Conservation (phyloP, 1,139 yeast species). For the Wickerhamomyces sp. region DNA sequence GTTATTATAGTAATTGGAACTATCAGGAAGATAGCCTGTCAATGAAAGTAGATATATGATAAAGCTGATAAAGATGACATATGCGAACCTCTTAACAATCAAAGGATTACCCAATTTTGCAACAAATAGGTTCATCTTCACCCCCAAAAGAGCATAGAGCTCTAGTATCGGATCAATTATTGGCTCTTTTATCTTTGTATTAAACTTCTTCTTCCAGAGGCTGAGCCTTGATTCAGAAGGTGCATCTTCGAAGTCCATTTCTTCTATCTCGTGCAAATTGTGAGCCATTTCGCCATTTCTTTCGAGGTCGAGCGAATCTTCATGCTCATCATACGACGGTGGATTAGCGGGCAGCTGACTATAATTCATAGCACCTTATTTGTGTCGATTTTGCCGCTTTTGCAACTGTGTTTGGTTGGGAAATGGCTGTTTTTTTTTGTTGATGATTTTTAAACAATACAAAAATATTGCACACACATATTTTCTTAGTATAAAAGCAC, state of each 20-base stretch:
- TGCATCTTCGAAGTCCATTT: slow-evolving; percentile 39
- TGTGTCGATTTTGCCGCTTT: neutral
- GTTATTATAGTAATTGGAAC: slow-evolving; percentile 35
- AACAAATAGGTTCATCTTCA: slow-evolving; percentile 52
- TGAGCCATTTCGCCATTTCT: neutral
- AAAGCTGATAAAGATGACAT: slow-evolving; percentile 58
- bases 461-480: neutral
- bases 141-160: slow-evolving; percentile 41
- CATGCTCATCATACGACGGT: slow-evolving; percentile 1
- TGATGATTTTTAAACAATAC: neutral
- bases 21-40: slow-evolving; percentile 43
- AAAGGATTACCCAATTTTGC: slow-evolving; percentile 79
- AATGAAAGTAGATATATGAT: slow-evolving; percentile 55
- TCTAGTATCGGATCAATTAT: slow-evolving; percentile 69
- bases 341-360: slow-evolving; percentile 2
- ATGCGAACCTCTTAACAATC: slow-evolving; percentile 71
- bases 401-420: neutral
- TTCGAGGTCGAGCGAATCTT: slow-evolving; percentile 6
- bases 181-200: slow-evolving; percentile 45
- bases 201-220: slow-evolving; percentile 32
- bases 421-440: neutral
- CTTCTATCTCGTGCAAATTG: slow-evolving; percentile 25
- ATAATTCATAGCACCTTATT: neutral
- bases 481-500: too few species aligned
- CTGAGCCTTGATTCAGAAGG: slow-evolving; percentile 5